Percentiles rank a stretch among this genome's conserved stretches.
phyloP scores from a whole-genome alignment of 1,284 basidiomycete species.

The Malassezia pachydermatis region DNA sequence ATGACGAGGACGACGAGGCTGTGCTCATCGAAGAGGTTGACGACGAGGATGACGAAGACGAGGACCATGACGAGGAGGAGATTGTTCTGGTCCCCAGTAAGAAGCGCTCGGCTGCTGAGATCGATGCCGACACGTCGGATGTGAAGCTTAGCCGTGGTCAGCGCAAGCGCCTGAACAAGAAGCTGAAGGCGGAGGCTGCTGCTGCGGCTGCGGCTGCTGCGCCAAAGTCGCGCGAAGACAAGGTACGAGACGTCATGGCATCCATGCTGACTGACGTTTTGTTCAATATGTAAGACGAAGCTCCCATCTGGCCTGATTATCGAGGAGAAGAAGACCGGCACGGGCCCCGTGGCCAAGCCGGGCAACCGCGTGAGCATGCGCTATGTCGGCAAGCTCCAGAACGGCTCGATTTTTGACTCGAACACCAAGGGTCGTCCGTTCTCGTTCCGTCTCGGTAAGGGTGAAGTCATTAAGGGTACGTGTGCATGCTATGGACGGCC shows the following conservation, averaged over 20 bases:
- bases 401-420: constrained; percentile 77
- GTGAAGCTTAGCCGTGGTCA: constrained; percentile 42
- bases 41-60: constrained; percentile 28
- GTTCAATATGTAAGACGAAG: constrained; percentile 48
- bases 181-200: constrained; percentile 55
- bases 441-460: constrained; percentile 70
- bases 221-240: constrained; percentile 43
- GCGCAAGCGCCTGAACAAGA: constrained; percentile 55
- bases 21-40: constrained; percentile 48
- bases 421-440: constrained; percentile 83
- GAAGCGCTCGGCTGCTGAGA: constrained; percentile 57
- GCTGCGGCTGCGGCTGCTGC: constrained; percentile 23
- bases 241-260: constrained; percentile 48
- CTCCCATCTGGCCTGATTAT: constrained; percentile 68
- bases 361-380: constrained; percentile 76
- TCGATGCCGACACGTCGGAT: constrained; percentile 46
- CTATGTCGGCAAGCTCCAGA: constrained; percentile 75
- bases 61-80: constrained; percentile 38
- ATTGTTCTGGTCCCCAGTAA: constrained; percentile 47
- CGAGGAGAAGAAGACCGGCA: constrained; percentile 66
- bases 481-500: too few species aligned
- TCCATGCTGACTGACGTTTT: constrained; percentile 15
- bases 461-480: constrained; percentile 79
- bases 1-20: constrained; percentile 55
- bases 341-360: constrained; percentile 71